A percentile compares a stretch with the other conserved stretches of the same genome.
phyloP scores from a whole-genome alignment of 192 early-diverging fungal species.

The Linnemannia elongata region DNA sequence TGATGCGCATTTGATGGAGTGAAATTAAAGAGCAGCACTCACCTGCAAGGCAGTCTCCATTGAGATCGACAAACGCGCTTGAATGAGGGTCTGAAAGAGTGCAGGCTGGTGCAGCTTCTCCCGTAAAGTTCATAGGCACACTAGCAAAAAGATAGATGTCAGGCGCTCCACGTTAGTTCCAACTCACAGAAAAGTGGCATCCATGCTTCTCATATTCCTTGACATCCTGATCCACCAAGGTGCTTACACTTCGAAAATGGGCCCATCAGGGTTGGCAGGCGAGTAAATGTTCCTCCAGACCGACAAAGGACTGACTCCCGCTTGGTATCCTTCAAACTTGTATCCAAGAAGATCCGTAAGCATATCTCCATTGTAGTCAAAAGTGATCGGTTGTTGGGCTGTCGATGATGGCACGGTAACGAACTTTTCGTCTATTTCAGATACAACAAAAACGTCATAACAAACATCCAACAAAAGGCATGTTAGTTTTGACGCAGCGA shows the following conservation, averaged over 20 bases:
- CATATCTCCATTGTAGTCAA: constrained; percentile 75
- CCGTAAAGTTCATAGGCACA: constrained; percentile 45
- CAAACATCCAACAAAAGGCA: not conserved
- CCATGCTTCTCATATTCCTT: not conserved
- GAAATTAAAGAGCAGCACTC: not conserved
- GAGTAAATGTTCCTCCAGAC: constrained; percentile 63
- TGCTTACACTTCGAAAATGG: constrained; percentile 58
- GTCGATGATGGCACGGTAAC: constrained; percentile 58
- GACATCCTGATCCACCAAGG: constrained; percentile 9
- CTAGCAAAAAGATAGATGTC: constrained; percentile 4
- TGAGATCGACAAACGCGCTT: constrained; percentile 91
- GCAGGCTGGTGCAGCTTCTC: constrained; percentile 64
- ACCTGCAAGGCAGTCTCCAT: constrained; percentile 93
- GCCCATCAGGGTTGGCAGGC: constrained; percentile 12
- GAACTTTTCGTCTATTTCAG: constrained; percentile 46
- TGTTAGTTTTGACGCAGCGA: not conserved
- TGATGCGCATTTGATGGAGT: not conserved
- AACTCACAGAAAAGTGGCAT: not conserved
- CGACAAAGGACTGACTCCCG: constrained; percentile 47
- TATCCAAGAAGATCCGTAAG: constrained; percentile 72
- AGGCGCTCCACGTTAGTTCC: not conserved
- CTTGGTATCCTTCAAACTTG: constrained; percentile 49
- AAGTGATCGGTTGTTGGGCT: constrained; percentile 69
- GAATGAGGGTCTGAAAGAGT: constrained; percentile 85
- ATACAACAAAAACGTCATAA: not conserved